Evolutionary conservation across 192 early-diverging fungal species (phyloP).

Genomic region (Gaertneriomyces sp.): DNA sequence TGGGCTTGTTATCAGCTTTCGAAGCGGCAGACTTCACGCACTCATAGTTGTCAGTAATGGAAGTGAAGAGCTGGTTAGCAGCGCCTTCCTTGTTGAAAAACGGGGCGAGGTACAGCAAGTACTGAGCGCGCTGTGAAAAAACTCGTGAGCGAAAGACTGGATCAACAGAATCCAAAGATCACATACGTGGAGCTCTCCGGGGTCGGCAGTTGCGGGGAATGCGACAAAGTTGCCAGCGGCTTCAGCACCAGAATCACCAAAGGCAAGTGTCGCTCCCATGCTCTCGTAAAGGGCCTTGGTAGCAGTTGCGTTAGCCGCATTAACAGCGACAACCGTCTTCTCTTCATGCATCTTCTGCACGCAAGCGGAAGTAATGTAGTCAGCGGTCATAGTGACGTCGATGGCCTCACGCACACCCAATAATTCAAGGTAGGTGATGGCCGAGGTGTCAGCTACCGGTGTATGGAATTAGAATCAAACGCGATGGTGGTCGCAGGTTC

Average conservation of each 20-base stretch:
- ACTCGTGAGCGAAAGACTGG: background rate
- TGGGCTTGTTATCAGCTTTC: background rate
- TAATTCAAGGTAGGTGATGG: constrained; percentile 40
- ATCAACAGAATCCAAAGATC: background rate
- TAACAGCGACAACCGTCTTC: background rate
- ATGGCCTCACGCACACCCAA: constrained; percentile 30
- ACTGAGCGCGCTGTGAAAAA: constrained; percentile 4
- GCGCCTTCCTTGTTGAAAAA: constrained; percentile 18
- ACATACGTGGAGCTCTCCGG: constrained; percentile 2
- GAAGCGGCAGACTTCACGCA: constrained; percentile 16
- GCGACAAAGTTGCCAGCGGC: too few species aligned
- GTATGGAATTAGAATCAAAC: too few species aligned
- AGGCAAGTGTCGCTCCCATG: too few species aligned
- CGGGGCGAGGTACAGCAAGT: constrained; percentile 10
- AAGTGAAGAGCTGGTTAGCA: background rate
- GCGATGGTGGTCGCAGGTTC: too few species aligned
- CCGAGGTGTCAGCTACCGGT: constrained; percentile 34
- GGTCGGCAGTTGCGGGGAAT: background rate
- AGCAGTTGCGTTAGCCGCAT: background rate
- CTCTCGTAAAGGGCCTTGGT: too few species aligned
- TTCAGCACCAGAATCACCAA: too few species aligned
- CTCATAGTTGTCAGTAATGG: constrained; percentile 11
- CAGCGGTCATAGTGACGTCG: constrained; percentile 19
- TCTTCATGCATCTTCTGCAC: constrained; percentile 20
- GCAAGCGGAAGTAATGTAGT: constrained; percentile 39